Base-by-base conservation (phyloP, 495 filamentous ascomycete species). In the Podospora fimiseda region DNA sequence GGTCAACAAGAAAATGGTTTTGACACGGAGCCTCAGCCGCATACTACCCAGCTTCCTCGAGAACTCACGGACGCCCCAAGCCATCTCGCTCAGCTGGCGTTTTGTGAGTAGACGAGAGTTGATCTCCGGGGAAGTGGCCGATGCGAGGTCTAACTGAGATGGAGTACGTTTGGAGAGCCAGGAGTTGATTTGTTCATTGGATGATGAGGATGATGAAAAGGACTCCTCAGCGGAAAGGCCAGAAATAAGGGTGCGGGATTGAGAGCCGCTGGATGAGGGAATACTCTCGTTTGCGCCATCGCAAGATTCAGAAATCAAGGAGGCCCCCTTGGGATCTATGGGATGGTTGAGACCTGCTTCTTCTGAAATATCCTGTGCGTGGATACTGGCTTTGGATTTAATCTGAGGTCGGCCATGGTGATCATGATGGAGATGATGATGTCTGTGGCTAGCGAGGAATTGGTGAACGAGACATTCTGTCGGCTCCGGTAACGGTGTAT, bases 11-110 rank as follows among this genome's bases (percentile, higher is more conserved):
- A 97, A 95, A 45, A 98, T 80, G 51, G 77, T 87, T 68, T 82
- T 82, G 49, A 93, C 88, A 6, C 82, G 82, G 56, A 96, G 78
- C 70, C 85, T 89, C 47, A 96, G 72, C 51, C 79, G 77, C 60
- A 95, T 80, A 65, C 80, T 86, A 40, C 86, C 85, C 48, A 97
- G 75, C 49, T 86, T 86, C 66, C 96, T 90, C 23, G 87, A 87
- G 43, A 98, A 73, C 62, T 96, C 90, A 23, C 93, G 80, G 50
- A 98, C 90, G 19, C 91, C 91, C 81, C 88, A 89, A 0, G 90
- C 90, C 93, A 98, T 95, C 55, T 97, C 93, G 1, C 85, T 87
- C 30, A 98, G 75, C 67, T 98, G 89, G 53, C 84, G 86, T 70
- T 97, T 98, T 2, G 90, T 96, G 56, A 98, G 75, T 27, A 93